A percentile compares a stretch with the other conserved stretches of the same genome.
These are phyloP conservation scores for Dinochytrium kinnereticum DNA, from an alignment of 371 early-diverging fungal species.

Conservation along the genomic window DNA sequence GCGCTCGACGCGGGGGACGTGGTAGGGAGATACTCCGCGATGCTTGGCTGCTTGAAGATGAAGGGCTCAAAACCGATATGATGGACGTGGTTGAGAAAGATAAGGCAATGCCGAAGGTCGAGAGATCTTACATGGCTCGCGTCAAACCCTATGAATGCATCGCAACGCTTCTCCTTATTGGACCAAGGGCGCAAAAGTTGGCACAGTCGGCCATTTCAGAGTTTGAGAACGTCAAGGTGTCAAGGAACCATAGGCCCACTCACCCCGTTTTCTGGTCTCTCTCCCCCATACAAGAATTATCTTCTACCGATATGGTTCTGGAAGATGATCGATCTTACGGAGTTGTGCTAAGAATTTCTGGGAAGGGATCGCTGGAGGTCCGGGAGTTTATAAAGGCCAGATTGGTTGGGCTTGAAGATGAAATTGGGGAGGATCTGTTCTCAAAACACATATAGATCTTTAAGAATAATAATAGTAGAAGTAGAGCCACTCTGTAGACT, in stretches of 20 bases:
- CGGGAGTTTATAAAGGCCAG: conserved; percentile 28
- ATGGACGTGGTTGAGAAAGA: not conserved
- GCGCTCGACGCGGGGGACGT: conserved; percentile 10
- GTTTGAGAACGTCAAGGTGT: not conserved
- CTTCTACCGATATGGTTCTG: conserved; percentile 8
- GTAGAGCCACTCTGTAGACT: no score
- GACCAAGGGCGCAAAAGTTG: conserved; percentile 29
- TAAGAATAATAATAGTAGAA: no score
- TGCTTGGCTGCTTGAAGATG: conserved; percentile 59
- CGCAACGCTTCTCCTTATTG: conserved; percentile 49
- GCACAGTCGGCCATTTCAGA: not conserved
- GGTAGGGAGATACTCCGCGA: conserved; percentile 57
- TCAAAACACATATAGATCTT: not conserved
- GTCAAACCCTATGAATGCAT: conserved; percentile 49
- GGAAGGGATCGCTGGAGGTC: conserved; percentile 36
- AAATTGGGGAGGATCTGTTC: conserved; percentile 38
- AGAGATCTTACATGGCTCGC: conserved; percentile 26
- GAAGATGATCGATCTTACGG: conserved; percentile 26
- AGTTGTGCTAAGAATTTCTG: conserved; percentile 39
- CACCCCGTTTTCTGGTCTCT: not conserved
- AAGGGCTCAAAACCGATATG: conserved; percentile 10
- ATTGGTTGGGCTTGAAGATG: conserved; percentile 30
- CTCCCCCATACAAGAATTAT: not conserved
- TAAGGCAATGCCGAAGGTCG: not conserved
- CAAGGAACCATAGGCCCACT: not conserved